These are phyloP conservation scores for Bacterosira constricta DNA, from an alignment of 108 stramenopile genomes.

Conservation along the genomic window DNA sequence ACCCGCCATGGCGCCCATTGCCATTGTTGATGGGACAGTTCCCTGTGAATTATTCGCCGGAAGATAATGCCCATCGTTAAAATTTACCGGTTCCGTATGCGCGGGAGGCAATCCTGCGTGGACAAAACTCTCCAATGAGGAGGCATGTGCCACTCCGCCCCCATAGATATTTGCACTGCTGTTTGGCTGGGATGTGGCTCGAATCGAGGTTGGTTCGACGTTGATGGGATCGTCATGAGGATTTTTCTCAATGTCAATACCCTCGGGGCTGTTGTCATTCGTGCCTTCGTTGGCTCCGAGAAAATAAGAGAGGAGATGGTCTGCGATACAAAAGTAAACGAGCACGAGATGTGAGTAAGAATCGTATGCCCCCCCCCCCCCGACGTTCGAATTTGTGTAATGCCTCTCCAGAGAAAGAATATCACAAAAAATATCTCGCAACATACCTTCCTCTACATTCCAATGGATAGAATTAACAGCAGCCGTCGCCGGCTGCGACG, in stretches of 20 bases:
- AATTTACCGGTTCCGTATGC: too few species aligned
- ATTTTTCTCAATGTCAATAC: conserved; percentile 6
- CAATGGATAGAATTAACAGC: conserved; percentile 36
- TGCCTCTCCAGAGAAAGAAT: too few species aligned
- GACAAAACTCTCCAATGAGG: background rate
- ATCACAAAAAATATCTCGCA: background rate
- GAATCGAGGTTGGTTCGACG: background rate
- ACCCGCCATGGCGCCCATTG: too few species aligned
- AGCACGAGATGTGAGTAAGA: too few species aligned
- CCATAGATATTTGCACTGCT: background rate
- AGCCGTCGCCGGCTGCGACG: conserved; percentile 29
- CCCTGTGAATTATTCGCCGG: too few species aligned
- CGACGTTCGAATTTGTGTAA: too few species aligned
- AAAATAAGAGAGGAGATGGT: conserved; percentile 79
- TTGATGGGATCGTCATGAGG: background rate
- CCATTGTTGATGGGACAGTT: too few species aligned
- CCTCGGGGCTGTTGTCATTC: background rate
- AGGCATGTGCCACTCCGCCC: background rate
- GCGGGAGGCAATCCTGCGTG: too few species aligned
- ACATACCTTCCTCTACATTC: conserved; percentile 43
- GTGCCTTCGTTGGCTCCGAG: conserved; percentile 46
- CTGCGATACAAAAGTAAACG: conserved; percentile 17
- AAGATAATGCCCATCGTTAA: too few species aligned
- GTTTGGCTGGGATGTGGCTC: background rate
- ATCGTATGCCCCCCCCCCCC: too few species aligned